These are phyloP conservation scores for Camellia lanceoleosa DNA, from an alignment of 148 eudicot species.

Conservation along the genomic window DNA sequence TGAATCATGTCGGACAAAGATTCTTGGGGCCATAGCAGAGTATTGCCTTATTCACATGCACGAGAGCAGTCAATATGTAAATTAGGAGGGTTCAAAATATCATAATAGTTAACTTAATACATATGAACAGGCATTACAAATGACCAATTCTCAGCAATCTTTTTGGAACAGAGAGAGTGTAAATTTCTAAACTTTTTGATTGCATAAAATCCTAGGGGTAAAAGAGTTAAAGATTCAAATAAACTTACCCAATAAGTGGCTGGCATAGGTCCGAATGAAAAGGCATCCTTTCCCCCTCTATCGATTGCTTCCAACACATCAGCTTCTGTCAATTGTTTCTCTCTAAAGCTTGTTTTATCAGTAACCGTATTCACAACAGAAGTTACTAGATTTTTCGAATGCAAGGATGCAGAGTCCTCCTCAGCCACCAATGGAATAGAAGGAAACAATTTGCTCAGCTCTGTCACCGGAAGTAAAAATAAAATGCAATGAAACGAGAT, in stretches of 20 bases:
- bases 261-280: conserved; percentile 59
- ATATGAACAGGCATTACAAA: background rate
- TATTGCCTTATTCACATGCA: background rate
- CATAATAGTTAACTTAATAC: background rate
- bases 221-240: background rate
- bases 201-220: background rate
- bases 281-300: conserved; percentile 75
- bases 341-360: conserved; percentile 35
- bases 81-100: background rate
- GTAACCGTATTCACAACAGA: conserved; percentile 60
- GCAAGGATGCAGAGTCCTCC: conserved; percentile 87
- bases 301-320: conserved; percentile 91
- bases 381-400: conserved; percentile 62
- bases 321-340: conserved; percentile 42
- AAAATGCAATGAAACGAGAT: conserved; percentile 6
- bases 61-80: background rate
- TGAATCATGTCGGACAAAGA: background rate
- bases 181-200: background rate
- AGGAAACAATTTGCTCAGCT: conserved; percentile 66
- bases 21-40: background rate
- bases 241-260: conserved; percentile 88
- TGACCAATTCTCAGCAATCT: background rate
- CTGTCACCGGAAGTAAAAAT: conserved; percentile 33
- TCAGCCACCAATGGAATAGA: conserved; percentile 95
- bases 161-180: background rate